Base-by-base conservation (phyloP, 2,329 filamentous ascomycete genomes). In the Chaetomiaceae sp. region DNA sequence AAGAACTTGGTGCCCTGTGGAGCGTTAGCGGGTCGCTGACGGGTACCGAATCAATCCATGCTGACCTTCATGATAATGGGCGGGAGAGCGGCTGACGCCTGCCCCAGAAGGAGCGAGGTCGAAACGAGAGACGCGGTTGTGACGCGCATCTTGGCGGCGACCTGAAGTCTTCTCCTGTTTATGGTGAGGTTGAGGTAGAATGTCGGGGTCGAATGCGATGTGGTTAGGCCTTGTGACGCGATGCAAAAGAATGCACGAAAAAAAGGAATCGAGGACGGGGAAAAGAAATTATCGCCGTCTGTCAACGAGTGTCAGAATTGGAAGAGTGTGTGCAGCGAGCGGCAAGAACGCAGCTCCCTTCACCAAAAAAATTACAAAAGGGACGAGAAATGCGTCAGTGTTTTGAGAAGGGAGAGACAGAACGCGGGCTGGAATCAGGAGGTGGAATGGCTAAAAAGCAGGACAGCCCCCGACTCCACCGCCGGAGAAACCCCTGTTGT, bases 31-130 rank as follows among this genome's bases (percentile, higher is more conserved):
- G n/a, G n/a, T n/a, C n/a, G n/a, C n/a, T n/a, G n/a, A n/a, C n/a
- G n/a, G n/a, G n/a, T n/a, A n/a, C n/a, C n/a, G n/a, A n/a, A n/a
- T n/a, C n/a, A n/a, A n/a, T n/a, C n/a, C n/a, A n/a, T 27, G 34
- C 33, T 9, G 5, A 53, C 84, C 80, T 91, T 91, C 77, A 84
- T 82, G 62, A 82, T 72, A 64, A 87, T 85, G 56, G 82, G 77
- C 61, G 83, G 71, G 25, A 80, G 67, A 54, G 74, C 71, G 41
- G 71, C 71, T 47, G 71, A 71, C 27, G 73, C 63, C 60, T 71
- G 67, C 49, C 73, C 71, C 55, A 73, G 63, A 56, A 68, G 55
- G 51, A 68, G 61, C 53, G 64, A 61, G 52, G 66, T 61, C 41
- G 64, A 57, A 27, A 66, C 34, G 33, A 77, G 61, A 51, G 73